Base-by-base conservation (phyloP, 768 basidiomycete species). In the Psilocybe cubensis region DNA sequence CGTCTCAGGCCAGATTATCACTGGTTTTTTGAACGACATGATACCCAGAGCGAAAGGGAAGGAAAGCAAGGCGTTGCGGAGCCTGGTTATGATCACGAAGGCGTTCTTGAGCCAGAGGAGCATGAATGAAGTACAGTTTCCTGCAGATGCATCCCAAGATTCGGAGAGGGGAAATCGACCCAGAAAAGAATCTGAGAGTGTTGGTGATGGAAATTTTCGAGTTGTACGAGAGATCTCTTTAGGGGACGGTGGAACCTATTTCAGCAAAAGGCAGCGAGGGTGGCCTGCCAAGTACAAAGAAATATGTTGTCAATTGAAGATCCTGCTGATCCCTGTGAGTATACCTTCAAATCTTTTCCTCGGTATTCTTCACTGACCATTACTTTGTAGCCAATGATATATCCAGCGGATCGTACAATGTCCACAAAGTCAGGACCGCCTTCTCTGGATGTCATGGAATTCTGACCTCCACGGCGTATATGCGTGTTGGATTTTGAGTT, bases 111-210 rank as follows among this genome's bases (percentile, higher is more conserved):
- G 80, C 62, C 94, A 97, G 69, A 80, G 96, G 38, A 84, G 85
- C 25, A 92, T 98, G 94, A 98, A 99, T 70, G 97, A 98, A 72
- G 96, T 98, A n/a, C 62, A 93, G 87, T 71, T 99, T 99, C 70
- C 77, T 99, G 46, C 97, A 98, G 81, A 92, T 97, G 82, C 97
- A 99, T 65, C 97, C 97, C 1, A 96, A 96, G 71, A 86, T 98
- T 58, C 87, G 96, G 38, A 73, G 85, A 53, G 91, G 87, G 0
- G 92, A 96, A 72, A 92, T 99, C 25, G 87, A 96, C 63, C 85
- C 94, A 0, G 85, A 87, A 62, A 79, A 83, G 65, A 98, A 98
- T 67, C 79, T 98, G 9, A 97, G 97, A 1, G 91, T 96, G n/a
- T 76, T 99, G 53, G 82, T 97, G 43, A 84, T 98, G 79, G 97